Conservation (phyloP, 2,329 filamentous ascomycete species). For the Fusarium tanahbumbuense region DNA sequence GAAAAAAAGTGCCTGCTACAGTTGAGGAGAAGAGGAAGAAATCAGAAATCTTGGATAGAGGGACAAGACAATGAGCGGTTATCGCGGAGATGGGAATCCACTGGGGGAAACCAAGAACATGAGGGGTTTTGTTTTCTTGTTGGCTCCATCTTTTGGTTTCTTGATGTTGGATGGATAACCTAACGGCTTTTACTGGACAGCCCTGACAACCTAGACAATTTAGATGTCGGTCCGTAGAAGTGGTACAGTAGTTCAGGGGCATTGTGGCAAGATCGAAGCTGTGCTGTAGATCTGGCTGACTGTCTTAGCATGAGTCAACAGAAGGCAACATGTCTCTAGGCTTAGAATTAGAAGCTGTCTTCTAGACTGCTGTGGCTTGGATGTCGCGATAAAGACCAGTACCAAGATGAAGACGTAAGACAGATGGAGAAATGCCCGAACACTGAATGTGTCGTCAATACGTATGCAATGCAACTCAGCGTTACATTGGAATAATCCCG, state of each 20-base stretch:
- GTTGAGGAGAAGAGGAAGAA: conserved; percentile 17
- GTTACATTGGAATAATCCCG: conserved; percentile 22
- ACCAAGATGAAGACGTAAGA: neutral
- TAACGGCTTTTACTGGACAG: neutral
- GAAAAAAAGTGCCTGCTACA: neutral
- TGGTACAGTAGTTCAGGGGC: conserved; percentile 21
- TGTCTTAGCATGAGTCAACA: conserved; percentile 25
- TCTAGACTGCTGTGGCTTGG: neutral
- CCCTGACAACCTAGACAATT: neutral
- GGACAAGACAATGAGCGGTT: conserved; percentile 27
- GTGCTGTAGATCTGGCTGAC: neutral
- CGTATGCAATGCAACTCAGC: conserved; percentile 26
- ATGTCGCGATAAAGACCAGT: neutral
- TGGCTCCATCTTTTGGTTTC: neutral
- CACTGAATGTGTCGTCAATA: conserved; percentile 34
- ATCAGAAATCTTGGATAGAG: conserved; percentile 16
- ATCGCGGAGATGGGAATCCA: conserved; percentile 29
- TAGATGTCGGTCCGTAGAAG: conserved; percentile 1
- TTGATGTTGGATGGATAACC: neutral
- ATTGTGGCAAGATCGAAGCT: conserved; percentile 24
- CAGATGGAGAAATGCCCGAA: conserved; percentile 23
- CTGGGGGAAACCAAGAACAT: neutral
- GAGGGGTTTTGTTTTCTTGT: conserved; percentile 28
- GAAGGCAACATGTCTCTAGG: neutral
- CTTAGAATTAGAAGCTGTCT: neutral